Percentiles rank a stretch among this genome's conserved stretches.
phyloP scores from a whole-genome alignment of 2,329 filamentous ascomycete species.

The Calonectria pteridis region DNA sequence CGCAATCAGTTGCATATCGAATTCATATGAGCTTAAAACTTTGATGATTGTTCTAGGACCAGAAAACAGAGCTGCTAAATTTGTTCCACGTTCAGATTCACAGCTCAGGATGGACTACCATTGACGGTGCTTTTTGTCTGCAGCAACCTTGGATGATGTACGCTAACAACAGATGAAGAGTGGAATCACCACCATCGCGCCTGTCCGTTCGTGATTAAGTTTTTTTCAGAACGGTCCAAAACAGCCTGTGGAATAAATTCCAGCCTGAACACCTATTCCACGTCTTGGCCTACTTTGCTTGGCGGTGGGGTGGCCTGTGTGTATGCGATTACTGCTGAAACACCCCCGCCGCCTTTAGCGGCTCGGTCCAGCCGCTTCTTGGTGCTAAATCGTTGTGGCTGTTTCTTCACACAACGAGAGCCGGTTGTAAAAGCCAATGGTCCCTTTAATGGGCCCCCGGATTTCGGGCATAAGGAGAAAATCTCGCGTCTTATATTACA shows the following conservation, averaged over 20 bases:
- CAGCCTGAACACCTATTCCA: not conserved
- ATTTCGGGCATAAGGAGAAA: not conserved
- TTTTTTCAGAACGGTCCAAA: not conserved
- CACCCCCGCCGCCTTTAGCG: not conserved
- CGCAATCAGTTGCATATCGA: not conserved
- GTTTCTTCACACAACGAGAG: not conserved
- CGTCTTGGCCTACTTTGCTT: not conserved
- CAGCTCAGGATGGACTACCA: too few relatives aligned
- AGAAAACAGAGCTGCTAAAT: too few relatives aligned
- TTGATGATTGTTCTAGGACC: too few relatives aligned
- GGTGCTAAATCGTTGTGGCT: not conserved
- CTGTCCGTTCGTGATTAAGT: not conserved
- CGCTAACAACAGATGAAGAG: too few relatives aligned
- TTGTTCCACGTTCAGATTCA: not conserved
- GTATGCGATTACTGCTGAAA: not conserved
- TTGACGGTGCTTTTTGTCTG: too few relatives aligned
- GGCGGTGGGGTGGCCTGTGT: not conserved
- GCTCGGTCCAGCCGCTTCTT: not conserved
- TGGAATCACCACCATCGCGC: not conserved
- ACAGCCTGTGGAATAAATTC: not conserved
- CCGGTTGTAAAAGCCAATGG: not conserved
- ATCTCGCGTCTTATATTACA: not conserved
- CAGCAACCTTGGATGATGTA: too few relatives aligned
- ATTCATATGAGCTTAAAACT: not conserved
- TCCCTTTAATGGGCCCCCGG: not conserved